Evolutionary conservation across 768 basidiomycete genomes (phyloP).

Genomic region (Neoboletus brunneissimus): DNA sequence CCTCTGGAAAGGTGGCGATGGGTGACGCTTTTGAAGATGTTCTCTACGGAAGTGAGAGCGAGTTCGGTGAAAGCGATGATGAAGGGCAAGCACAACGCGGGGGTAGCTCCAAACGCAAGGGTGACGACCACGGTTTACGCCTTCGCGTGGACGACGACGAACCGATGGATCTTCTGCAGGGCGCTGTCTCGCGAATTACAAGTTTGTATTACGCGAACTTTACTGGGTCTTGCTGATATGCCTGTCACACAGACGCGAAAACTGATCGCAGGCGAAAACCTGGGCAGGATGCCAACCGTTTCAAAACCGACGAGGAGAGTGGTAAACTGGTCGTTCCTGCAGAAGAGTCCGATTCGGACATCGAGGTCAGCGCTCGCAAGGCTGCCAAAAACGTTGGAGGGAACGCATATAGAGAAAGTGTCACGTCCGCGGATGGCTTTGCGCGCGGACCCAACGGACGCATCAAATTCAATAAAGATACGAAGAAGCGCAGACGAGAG

Average conservation of each 20-base stretch:
- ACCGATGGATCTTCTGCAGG: conserved; percentile 91
- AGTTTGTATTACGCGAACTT: conserved; percentile 43
- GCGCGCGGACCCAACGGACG: conserved; percentile 79
- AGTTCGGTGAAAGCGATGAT: conserved; percentile 70
- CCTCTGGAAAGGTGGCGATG: conserved; percentile 47
- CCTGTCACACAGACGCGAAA: conserved; percentile 36
- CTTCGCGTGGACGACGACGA: conserved; percentile 87
- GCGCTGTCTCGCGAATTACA: conserved; percentile 66
- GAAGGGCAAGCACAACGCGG: conserved; percentile 39
- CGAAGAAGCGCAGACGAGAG: conserved; percentile 84
- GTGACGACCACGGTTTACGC: conserved; percentile 50
- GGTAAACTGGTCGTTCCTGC: conserved; percentile 77
- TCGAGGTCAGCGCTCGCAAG: conserved; percentile 37
- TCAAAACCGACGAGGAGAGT: conserved; percentile 82
- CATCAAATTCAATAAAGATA: conserved; percentile 95
- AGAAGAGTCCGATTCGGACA: conserved; percentile 49
- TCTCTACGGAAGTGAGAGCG: conserved; percentile 94
- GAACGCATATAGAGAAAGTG: conserved; percentile 76
- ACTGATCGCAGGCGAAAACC: conserved; percentile 64
- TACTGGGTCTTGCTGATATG: conserved; percentile 1
- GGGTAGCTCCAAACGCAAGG: conserved; percentile 38
- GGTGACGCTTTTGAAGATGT: conserved; percentile 97
- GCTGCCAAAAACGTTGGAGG: conserved; percentile 59
- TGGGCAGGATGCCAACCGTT: conserved; percentile 80
- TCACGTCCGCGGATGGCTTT: conserved; percentile 88